These are phyloP conservation scores for Bipolaris sorokiniana DNA, from an alignment of 2,329 filamentous ascomycete species.

Conservation along the genomic window DNA sequence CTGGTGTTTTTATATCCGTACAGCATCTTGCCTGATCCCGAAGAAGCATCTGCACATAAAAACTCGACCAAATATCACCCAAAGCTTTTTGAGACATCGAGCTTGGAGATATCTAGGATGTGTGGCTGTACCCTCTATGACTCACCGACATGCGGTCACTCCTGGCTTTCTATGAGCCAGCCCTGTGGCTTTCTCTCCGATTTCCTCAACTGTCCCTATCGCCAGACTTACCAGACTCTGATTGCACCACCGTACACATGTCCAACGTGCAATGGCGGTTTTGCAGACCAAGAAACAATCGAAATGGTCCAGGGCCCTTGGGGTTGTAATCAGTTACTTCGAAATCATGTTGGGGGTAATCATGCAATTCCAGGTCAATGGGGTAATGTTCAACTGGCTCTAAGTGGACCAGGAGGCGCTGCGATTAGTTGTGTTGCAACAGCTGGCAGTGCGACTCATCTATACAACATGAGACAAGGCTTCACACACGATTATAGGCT, in stretches of 20 bases:
- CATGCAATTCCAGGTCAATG: constrained; percentile 33
- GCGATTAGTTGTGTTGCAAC: constrained; percentile 21
- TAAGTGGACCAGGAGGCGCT: constrained; percentile 19
- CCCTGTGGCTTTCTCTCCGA: constrained; percentile 52
- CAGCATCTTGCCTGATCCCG: neutral
- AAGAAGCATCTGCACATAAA: neutral
- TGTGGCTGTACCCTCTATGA: constrained; percentile 55
- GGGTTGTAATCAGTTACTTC: constrained; percentile 42
- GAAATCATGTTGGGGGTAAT: constrained; percentile 36
- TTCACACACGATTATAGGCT: constrained; percentile 29
- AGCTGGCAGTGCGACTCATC: constrained; percentile 21
- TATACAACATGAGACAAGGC: constrained; percentile 7
- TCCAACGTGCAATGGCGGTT: constrained; percentile 38
- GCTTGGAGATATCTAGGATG: constrained; percentile 46
- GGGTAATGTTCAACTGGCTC: constrained; percentile 27
- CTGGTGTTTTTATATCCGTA: neutral
- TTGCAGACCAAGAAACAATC: constrained; percentile 37
- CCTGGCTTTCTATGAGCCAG: constrained; percentile 56
- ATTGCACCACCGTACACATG: constrained; percentile 37
- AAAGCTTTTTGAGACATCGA: neutral
- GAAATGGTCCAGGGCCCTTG: constrained; percentile 43
- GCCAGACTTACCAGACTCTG: constrained; percentile 37
- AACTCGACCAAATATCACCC: neutral
- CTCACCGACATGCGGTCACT: constrained; percentile 55
- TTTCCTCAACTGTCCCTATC: constrained; percentile 51